phyloP scores from a whole-genome alignment of 768 basidiomycete species.

The Serendipita sp. region DNA sequence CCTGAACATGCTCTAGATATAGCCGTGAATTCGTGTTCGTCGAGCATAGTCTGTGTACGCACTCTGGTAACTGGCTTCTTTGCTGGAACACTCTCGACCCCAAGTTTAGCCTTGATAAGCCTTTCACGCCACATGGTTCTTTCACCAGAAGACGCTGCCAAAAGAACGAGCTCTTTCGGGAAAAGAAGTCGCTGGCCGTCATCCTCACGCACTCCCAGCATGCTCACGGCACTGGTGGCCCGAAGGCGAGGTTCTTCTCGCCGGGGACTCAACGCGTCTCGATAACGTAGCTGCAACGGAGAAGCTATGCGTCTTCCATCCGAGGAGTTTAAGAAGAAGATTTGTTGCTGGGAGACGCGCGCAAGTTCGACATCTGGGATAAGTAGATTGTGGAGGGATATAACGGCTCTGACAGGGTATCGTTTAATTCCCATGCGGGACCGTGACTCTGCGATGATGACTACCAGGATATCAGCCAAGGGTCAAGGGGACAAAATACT shows the following conservation, averaged over 20 bases:
- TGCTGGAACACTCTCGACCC: not conserved
- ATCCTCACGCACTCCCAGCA: not conserved
- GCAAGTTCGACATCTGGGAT: not conserved
- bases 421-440: not conserved
- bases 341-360: constrained; percentile 1
- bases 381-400: not conserved
- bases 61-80: not conserved
- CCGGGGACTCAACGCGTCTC: not conserved
- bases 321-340: not conserved
- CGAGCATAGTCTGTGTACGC: not conserved
- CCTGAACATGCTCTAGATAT: not conserved
- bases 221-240: not conserved
- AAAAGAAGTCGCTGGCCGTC: not conserved
- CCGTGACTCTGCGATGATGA: not conserved
- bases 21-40: not conserved
- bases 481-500: not conserved
- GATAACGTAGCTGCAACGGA: not conserved
- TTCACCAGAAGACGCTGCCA: not conserved
- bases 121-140: not conserved
- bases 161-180: not conserved
- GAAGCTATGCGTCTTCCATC: not conserved
- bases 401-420: not conserved
- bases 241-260: not conserved
- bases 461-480: not conserved
- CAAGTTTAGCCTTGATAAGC: not conserved